phyloP scores from a whole-genome alignment of 495 filamentous ascomycete genomes.

The Copromyces sp. region DNA sequence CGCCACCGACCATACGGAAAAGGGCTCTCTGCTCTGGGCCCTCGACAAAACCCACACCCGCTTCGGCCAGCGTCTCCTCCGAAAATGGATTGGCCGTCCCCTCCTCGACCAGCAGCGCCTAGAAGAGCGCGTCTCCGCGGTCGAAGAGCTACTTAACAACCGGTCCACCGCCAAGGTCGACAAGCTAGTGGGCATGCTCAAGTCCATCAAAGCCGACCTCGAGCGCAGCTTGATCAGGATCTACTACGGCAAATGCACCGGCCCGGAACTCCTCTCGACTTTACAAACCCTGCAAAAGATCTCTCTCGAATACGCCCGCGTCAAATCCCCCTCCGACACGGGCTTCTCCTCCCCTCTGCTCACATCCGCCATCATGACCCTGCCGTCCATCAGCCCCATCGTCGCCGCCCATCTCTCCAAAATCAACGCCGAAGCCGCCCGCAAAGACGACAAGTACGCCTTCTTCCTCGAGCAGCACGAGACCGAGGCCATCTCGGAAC shows the following conservation, averaged over 20 bases:
- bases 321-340: slow-evolving; percentile 54
- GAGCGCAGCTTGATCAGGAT: slow-evolving; percentile 90
- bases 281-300: slow-evolving; percentile 80
- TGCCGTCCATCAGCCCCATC: slow-evolving; percentile 65
- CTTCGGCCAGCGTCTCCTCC: slow-evolving; percentile 77
- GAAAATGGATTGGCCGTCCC: slow-evolving; percentile 93
- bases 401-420: slow-evolving; percentile 66
- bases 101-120: slow-evolving; percentile 68
- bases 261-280: slow-evolving; percentile 77
- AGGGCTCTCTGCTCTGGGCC: slow-evolving; percentile 92
- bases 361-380: slow-evolving; percentile 58
- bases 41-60: slow-evolving; percentile 86
- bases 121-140: slow-evolving; percentile 75
- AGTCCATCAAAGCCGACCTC: slow-evolving; percentile 66
- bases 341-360: slow-evolving; percentile 67
- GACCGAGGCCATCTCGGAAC: slow-evolving; percentile 71
- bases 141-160: slow-evolving; percentile 75
- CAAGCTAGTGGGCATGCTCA: slow-evolving; percentile 58
- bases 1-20: slow-evolving; percentile 74
- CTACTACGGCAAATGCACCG: slow-evolving; percentile 91
- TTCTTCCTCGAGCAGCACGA: slow-evolving; percentile 88
- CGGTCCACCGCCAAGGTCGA: slow-evolving; percentile 57
- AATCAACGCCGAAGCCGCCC: slow-evolving; percentile 78
- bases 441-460: slow-evolving; percentile 78
- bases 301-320: slow-evolving; percentile 56